These are phyloP conservation scores for Phycomyces nitens DNA, from an alignment of 192 early-diverging fungal genomes.

Conservation along the genomic window DNA sequence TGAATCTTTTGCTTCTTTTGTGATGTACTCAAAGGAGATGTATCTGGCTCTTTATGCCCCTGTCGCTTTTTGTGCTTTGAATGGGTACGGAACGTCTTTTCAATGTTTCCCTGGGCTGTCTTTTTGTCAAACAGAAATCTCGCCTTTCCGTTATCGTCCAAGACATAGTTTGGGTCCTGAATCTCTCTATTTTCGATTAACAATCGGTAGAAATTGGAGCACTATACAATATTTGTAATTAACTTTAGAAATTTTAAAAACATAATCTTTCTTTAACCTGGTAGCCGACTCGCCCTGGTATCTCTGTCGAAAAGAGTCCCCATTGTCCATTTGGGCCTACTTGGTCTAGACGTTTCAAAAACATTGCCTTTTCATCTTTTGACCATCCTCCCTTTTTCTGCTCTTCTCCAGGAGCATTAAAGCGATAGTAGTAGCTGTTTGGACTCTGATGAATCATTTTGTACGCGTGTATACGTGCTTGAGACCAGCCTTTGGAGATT, in stretches of 20 bases:
- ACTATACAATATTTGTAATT: constrained; percentile 48
- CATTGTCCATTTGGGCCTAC: constrained; percentile 94
- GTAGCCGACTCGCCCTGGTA: constrained; percentile 94
- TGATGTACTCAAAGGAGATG: too few species aligned
- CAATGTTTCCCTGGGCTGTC: constrained; percentile 71
- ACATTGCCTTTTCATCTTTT: constrained; percentile 78
- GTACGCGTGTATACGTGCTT: constrained; percentile 90
- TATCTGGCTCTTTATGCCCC: too few species aligned
- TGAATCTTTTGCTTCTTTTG: too few species aligned
- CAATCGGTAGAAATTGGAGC: constrained; percentile 94
- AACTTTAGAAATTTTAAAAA: too few species aligned
- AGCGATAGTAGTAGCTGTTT: constrained; percentile 97
- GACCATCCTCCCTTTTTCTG: constrained; percentile 92
- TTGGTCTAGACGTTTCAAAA: constrained; percentile 79
- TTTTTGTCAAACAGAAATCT: constrained; percentile 89
- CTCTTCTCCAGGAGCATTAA: constrained; percentile 94
- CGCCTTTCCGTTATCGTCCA: constrained; percentile 87
- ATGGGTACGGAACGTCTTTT: constrained; percentile 80
- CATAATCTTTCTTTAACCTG: constrained; percentile 61
- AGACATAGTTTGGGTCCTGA: constrained; percentile 86
- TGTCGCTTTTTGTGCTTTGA: too few species aligned
- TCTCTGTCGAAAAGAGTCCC: constrained; percentile 94
- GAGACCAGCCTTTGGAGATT: constrained; percentile 97
- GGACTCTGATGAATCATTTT: constrained; percentile 91
- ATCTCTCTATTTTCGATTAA: constrained; percentile 86